These are phyloP conservation scores for Yamadazyma ubonensis DNA, from an alignment of 805 yeast species.

Conservation along the genomic window DNA sequence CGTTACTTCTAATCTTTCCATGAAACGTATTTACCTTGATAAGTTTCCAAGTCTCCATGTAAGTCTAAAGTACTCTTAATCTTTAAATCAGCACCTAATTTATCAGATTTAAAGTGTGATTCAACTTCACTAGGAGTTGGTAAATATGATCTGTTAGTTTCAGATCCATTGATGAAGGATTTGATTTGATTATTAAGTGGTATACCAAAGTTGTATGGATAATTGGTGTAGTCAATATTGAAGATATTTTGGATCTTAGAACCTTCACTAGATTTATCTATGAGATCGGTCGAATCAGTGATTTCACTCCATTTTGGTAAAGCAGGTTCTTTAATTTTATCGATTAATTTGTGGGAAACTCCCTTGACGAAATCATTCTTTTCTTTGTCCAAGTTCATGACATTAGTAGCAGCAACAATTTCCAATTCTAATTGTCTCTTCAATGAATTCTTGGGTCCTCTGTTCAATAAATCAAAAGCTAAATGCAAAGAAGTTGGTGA, in stretches of 20 bases:
- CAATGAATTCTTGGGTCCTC: slow-evolving; percentile 57
- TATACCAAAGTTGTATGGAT: slow-evolving; percentile 73
- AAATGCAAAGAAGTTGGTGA: slow-evolving; percentile 80
- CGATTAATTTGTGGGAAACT: slow-evolving; percentile 60
- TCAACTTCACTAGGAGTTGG: slow-evolving; percentile 68
- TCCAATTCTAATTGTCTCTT: slow-evolving; percentile 70
- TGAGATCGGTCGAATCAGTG: slow-evolving; percentile 20
- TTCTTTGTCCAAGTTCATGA: slow-evolving; percentile 56
- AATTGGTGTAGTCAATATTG: slow-evolving; percentile 39
- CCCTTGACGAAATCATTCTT: slow-evolving; percentile 63
- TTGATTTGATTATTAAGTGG: slow-evolving; percentile 70
- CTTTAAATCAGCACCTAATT: slow-evolving; percentile 61
- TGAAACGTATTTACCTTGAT: slow-evolving; percentile 41
- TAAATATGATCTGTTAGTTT: slow-evolving; percentile 62
- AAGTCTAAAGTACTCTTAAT: slow-evolving; percentile 58
- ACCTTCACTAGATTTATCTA: slow-evolving; percentile 22
- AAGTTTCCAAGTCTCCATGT: slow-evolving; percentile 46
- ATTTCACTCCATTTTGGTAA: slow-evolving; percentile 25
- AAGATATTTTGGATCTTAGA: slow-evolving; percentile 36
- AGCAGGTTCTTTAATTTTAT: slow-evolving; percentile 55
- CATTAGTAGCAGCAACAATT: slow-evolving; percentile 69
- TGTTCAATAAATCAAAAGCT: slow-evolving; percentile 63
- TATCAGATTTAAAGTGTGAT: slow-evolving; percentile 59
- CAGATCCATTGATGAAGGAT: slow-evolving; percentile 67
- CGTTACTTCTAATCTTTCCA: slow-evolving; percentile 42